Evolutionary conservation across 2,329 filamentous ascomycete species (phyloP).

Genomic region (Aotearoamyces nothofagi): DNA sequence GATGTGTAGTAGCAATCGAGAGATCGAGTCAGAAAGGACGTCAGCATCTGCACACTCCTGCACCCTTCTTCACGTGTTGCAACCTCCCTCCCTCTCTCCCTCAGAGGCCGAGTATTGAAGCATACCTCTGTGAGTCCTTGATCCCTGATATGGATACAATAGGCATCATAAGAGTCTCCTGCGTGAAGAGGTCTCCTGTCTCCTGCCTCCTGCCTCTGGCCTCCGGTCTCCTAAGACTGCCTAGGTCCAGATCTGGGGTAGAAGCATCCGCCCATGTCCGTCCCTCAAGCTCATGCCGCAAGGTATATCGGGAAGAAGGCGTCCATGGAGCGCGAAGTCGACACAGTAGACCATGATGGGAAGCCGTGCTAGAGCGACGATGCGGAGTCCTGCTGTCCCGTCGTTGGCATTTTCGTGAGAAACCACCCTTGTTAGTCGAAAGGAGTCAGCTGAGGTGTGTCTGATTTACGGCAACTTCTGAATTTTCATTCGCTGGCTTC

Average conservation of each 20-base stretch:
- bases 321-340: constrained; percentile 6
- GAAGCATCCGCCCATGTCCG: constrained; percentile 11
- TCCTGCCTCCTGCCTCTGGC: too few relatives aligned
- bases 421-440: not conserved
- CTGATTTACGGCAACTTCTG: not conserved
- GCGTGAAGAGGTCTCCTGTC: too few relatives aligned
- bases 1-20: too few relatives aligned
- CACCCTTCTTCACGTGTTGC: constrained; percentile 6
- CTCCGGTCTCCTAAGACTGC: constrained; percentile 11
- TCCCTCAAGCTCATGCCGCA: constrained; percentile 4
- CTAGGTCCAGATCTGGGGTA: constrained; percentile 10
- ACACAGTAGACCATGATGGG: constrained; percentile 6
- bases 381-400: constrained; percentile 2
- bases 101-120: constrained; percentile 12
- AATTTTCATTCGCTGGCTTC: not conserved
- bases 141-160: constrained; percentile 7
- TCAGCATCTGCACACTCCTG: constrained; percentile 6
- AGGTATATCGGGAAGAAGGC: constrained; percentile 5
- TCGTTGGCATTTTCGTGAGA: not conserved
- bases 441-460: constrained; percentile 1
- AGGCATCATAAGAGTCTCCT: constrained; percentile 17
- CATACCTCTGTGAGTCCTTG: constrained; percentile 8
- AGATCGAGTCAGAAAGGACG: too few relatives aligned
- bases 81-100: constrained; percentile 6
- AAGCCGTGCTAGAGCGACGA: constrained; percentile 7